A percentile compares a stretch with the other conserved stretches of the same genome.
phyloP scores from a whole-genome alignment of 1,139 yeast genomes.

The Yamadazyma kanchanaburiensis region DNA sequence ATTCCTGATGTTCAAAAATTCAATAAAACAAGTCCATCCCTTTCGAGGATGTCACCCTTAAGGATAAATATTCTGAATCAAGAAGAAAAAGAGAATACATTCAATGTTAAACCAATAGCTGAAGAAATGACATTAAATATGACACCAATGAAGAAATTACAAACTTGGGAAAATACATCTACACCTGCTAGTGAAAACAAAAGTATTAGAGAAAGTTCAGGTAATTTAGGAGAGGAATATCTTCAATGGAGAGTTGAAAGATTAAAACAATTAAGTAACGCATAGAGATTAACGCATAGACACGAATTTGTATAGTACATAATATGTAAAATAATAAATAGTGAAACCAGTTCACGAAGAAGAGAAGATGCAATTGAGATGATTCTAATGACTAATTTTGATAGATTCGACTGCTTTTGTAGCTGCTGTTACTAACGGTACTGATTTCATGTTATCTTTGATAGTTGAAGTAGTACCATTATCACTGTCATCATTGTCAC shows the following conservation, averaged over 20 bases:
- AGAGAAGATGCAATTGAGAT: too few species aligned
- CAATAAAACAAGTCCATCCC: constrained; percentile 5
- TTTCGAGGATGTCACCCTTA: constrained; percentile 19
- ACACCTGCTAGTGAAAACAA: constrained; percentile 15
- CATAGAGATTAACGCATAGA: constrained; percentile 1
- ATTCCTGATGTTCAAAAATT: constrained; percentile 3
- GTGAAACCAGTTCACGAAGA: constrained; percentile 1
- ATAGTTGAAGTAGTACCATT: constrained; percentile 16
- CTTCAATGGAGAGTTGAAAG: constrained; percentile 40
- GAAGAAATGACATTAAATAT: constrained; percentile 14
- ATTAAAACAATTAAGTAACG: constrained; percentile 28
- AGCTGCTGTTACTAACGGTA: background rate
- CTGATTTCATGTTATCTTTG: background rate
- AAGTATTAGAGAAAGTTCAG: constrained; percentile 31
- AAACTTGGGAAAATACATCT: constrained; percentile 10
- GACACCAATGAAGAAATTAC: constrained; percentile 18
- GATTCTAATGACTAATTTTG: constrained; percentile 1
- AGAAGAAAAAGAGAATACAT: constrained; percentile 5
- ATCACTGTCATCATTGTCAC: constrained; percentile 44
- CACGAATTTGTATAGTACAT: constrained; percentile 1
- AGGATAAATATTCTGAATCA: constrained; percentile 9
- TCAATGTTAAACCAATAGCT: constrained; percentile 1
- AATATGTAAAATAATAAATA: constrained; percentile 4
- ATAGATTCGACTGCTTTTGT: constrained; percentile 2
- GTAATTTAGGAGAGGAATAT: constrained; percentile 41